These are phyloP conservation scores for Dioscorea zingiberensis DNA, from an alignment of 106 monocot genomes.

Conservation along the genomic window DNA sequence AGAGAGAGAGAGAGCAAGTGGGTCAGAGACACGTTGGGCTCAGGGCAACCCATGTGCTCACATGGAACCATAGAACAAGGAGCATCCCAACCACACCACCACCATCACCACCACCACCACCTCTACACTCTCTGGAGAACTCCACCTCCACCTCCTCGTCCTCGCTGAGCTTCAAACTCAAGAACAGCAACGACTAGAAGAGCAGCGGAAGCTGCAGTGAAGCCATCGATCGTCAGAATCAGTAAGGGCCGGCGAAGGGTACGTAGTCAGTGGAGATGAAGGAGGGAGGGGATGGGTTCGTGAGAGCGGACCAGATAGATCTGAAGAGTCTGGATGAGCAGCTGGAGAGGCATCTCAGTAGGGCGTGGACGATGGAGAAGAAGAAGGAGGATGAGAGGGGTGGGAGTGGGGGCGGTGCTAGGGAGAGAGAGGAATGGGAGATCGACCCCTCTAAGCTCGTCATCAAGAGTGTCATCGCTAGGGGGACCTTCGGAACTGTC, in stretches of 20 bases:
- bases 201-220: background rate
- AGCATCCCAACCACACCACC: background rate
- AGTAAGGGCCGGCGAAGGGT: conserved; percentile 3
- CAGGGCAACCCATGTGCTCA: conserved; percentile 43
- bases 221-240: background rate
- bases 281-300: conserved; percentile 52
- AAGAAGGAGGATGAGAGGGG: conserved; percentile 9
- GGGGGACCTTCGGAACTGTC: conserved; percentile 87
- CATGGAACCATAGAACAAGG: conserved; percentile 14
- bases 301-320: conserved; percentile 86
- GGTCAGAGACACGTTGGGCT: conserved; percentile 18
- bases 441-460: conserved; percentile 68
- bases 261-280: conserved; percentile 11
- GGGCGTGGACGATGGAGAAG: conserved; percentile 51
- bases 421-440: conserved; percentile 75
- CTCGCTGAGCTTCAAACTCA: background rate
- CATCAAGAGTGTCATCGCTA: conserved; percentile 71
- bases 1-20: background rate
- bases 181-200: background rate
- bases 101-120: background rate
- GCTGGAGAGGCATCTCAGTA: conserved; percentile 68
- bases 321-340: conserved; percentile 89
- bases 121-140: background rate
- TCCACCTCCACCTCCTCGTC: too few species aligned
- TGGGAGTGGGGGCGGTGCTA: background rate